Evolutionary conservation across 148 eudicot species (phyloP), one percentile per base, ranked within the genome.

Genomic region (Nepenthes gracilis): DNA sequence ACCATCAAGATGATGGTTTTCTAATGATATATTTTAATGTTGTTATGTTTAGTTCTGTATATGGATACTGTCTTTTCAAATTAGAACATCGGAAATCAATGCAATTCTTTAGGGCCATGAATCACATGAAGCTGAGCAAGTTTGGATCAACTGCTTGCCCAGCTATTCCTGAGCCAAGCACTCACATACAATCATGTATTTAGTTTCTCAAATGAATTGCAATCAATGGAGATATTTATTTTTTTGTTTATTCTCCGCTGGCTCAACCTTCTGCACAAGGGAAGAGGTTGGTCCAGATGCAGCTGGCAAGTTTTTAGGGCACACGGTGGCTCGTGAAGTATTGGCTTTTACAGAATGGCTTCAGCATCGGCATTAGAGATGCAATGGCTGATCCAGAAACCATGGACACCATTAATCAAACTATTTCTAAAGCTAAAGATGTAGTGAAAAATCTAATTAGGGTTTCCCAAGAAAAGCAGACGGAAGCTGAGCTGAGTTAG

Each of bases 271-370:
- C 4, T 40, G 45, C 8, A 40, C 8, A 8, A 94, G 99, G 99
- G 99, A 85, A 71, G 99, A 94, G 67, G 99, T 94, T 63, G 99
- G 99, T 37, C 99, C 99, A 54, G 99, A 94, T 77, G 97, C 99
- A 35, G 97, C 99, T 74, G 89, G 97, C 60, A 94, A 89, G 70
- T 94, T 94, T 72, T 73, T 94, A 70, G 99, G 99, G 45, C 99
- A 94, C 99, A 23, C 99, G 89, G 77, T 94, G 99, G 99, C 99
- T 94, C 62, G 97, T 94, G 43, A 94, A 94, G 67, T 94, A 94
- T 73, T 94, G 97, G 99, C 87, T 94, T 64, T 59, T 94, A 66
- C 99, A 94, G 74, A 66, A 85, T 59, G 97, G 75, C 62, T 94
- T 94, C 65, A 94, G 99, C 67, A 94, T 94, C 58, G 99, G 99